A percentile compares a stretch with the other conserved stretches of the same genome.
phyloP scores from a whole-genome alignment of 2,329 filamentous ascomycete species.

The Fusarium lateritium region DNA sequence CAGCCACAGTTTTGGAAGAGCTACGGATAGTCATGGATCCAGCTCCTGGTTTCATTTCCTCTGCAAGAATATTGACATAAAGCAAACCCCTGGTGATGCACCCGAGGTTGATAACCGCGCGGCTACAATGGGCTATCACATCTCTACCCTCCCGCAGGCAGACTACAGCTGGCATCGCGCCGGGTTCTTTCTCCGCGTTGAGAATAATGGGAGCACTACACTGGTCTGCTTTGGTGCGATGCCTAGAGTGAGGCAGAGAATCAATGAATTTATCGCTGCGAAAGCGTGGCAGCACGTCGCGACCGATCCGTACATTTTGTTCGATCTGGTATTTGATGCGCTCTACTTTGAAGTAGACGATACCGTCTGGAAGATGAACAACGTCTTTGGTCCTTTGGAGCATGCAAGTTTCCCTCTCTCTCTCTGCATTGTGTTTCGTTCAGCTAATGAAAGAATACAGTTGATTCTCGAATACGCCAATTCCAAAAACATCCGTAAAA shows the following conservation, averaged over 20 bases:
- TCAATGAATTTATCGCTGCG: constrained; percentile 44
- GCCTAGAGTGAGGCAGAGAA: constrained; percentile 40
- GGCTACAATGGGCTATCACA: constrained; percentile 44
- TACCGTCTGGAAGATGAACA: constrained; percentile 52
- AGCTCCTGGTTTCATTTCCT: constrained; percentile 56
- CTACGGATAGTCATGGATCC: constrained; percentile 45
- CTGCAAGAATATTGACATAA: constrained; percentile 52
- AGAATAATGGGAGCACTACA: constrained; percentile 34
- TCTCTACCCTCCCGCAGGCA: constrained; percentile 47
- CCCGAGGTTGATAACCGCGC: constrained; percentile 49
- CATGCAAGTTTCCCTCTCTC: constrained; percentile 35
- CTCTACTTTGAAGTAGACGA: constrained; percentile 50
- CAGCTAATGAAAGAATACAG: constrained; percentile 28
- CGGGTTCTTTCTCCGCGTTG: constrained; percentile 48
- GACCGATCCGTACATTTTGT: constrained; percentile 49
- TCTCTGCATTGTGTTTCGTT: neutral
- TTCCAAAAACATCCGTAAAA: constrained; percentile 44
- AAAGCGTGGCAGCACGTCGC: constrained; percentile 46
- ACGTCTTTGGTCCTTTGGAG: constrained; percentile 50
- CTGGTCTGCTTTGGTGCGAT: constrained; percentile 49
- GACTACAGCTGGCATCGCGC: constrained; percentile 50
- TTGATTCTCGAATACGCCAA: constrained; percentile 48
- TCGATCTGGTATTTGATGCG: constrained; percentile 50
- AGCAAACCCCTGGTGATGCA: constrained; percentile 24
- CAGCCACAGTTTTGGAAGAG: constrained; percentile 54